Evolutionary conservation across 192 early-diverging fungal genomes (phyloP), one percentile per base, ranked within the genome.

Genomic region (Coemansia sp.): DNA sequence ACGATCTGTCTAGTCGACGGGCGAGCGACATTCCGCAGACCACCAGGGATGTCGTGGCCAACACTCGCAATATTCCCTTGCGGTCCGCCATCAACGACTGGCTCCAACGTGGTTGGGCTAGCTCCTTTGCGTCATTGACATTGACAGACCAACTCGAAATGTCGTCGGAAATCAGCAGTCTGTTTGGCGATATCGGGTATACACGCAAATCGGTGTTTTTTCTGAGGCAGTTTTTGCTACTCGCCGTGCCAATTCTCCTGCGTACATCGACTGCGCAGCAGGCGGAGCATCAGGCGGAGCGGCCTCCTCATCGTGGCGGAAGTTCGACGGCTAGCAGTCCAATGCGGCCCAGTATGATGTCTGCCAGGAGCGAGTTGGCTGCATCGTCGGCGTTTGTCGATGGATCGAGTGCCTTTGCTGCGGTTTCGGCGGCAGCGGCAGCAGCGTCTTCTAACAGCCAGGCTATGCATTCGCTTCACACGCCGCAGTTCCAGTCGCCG

Each of bases 221-320:
- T 11, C 50, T 82, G 49, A 75, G 80, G 16, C 80, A 77, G 70
- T 82, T 82, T 22, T 66, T 82, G 58, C 55, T 82, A 27, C 62
- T 73, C 20, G 68, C 74, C 0, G 60, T 77, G 24, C 80, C 80
- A 6, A 45, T 74, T n/a, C 66, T 82, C 24, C 35, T 82, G 71
- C 80, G 80, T 59, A 69, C 74, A 12, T 58, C 71, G 22, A 58
- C 70, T 12, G 62, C 64, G 12, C 67, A 56, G 13, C 40, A 61
- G 40, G 52, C 12, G 32, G 62, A 13, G 59, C 8, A 6, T 20
- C 15, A 50, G 49, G 29, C 29, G 4, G 50, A 52, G 53, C 22
- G 39, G n/a, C n/a, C 34, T 24, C 5, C 15, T 30, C 29, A 13
- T 30, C 53, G 29, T 3, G 53, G 53, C 0, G 27, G 53, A 16